These are phyloP conservation scores for Fusarium coicis DNA, from an alignment of 2,329 filamentous ascomycete species.

Conservation along the genomic window DNA sequence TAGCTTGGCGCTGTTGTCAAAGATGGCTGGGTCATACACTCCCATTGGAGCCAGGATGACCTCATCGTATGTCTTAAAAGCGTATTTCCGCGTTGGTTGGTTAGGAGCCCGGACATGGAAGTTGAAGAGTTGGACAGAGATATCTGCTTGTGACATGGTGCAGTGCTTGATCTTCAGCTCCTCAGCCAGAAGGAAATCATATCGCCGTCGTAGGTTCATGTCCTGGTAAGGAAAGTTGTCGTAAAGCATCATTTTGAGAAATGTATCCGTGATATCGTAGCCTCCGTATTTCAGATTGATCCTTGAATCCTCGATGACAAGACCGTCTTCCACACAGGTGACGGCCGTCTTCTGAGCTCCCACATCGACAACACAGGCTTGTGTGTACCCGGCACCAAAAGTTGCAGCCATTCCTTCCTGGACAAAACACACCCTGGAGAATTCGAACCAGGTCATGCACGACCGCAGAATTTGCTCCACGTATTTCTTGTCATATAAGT, in stretches of 20 bases:
- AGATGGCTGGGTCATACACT: slow-evolving; percentile 89
- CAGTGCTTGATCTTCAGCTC: slow-evolving; percentile 95
- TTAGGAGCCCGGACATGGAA: slow-evolving; percentile 92
- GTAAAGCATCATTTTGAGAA: slow-evolving; percentile 97
- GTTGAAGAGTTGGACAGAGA: slow-evolving; percentile 87
- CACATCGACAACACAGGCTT: slow-evolving; percentile 94
- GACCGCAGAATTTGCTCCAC: slow-evolving; percentile 87
- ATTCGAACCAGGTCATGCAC: slow-evolving; percentile 88
- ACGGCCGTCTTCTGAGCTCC: slow-evolving; percentile 98
- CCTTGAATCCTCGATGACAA: slow-evolving; percentile 93
- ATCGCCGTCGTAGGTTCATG: slow-evolving; percentile 88
- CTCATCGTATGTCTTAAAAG: slow-evolving; percentile 97
- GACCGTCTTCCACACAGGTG: slow-evolving; percentile 95
- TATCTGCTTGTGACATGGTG: slow-evolving; percentile 88
- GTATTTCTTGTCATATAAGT: slow-evolving; percentile 94
- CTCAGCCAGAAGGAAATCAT: slow-evolving; percentile 93
- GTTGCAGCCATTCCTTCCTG: slow-evolving; percentile 96
- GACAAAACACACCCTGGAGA: slow-evolving; percentile 89
- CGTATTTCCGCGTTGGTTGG: slow-evolving; percentile 90
- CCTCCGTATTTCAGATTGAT: slow-evolving; percentile 96
- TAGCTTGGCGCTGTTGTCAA: slow-evolving; percentile 85
- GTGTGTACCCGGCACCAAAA: slow-evolving; percentile 94
- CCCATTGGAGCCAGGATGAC: slow-evolving; percentile 94
- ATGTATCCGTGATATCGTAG: slow-evolving; percentile 90
- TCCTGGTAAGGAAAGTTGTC: slow-evolving; percentile 96